Base-by-base conservation (phyloP, 108 stramenopile genomes). In the Stephanodiscus triporus region DNA sequence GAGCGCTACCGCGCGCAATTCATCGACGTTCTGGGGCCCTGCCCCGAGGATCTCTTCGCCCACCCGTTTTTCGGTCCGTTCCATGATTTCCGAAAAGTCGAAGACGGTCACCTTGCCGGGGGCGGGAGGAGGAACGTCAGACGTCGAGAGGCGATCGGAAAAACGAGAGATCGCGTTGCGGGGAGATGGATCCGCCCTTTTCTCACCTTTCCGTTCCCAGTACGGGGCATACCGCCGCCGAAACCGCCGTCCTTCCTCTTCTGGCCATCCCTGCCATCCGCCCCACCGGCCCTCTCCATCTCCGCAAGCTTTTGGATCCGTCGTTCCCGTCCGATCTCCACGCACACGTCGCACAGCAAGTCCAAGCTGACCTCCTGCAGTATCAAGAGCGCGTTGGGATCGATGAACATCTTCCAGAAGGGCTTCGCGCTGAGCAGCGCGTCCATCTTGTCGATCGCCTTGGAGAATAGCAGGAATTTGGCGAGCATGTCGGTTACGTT, bases 361-460 rank as follows among this genome's bases (percentile, higher is more conserved):
- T 85, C 78, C 82, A 95, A 84, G 45, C 87, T 80, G 20, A 92
- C 67, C 70, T 95, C 93, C 66, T 92, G 91, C 45, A 89, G 75
- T 40, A 87, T 87, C 62, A 92, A 61, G 70, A 95, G 82, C 51
- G 93, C 84, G 70, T 91, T 87, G 38, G 93, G 93, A 79, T 95
- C 89, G 40, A 82, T 89, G 82, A 95, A 95, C 91, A 92, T 91
- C 73, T 80, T 88, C 93, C 93, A 95, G 81, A 95, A 95, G 30
- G 93, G 91, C 57, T 95, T 95, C 63, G 90, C 87, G 9, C 80
- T 82, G 38, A 95, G 61, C 43, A 95, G 66, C 5, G 93, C 93
- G 78, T 95, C 93, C 91, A 95, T 95, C 11, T 87, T 85, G 63
- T 95, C 93, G n/a, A 90, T 77, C 17, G 71, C 54, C 64, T 92